A percentile compares a stretch with the other conserved stretches of the same genome.
Conservation (phyloP, 2,329 filamentous ascomycete species). For the Fonsecaea monophora region DNA sequence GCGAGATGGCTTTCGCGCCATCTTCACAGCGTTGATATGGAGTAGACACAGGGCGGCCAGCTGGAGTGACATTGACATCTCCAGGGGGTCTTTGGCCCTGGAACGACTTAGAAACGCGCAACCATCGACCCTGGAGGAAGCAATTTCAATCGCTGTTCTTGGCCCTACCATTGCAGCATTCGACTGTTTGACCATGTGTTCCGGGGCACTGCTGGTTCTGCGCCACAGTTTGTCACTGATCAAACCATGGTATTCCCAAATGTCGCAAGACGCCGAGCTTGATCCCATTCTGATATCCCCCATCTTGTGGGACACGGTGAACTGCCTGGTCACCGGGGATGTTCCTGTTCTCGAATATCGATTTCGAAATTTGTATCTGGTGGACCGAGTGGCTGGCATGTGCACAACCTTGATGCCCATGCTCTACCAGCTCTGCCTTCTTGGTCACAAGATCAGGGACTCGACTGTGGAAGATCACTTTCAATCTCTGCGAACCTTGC, state of each 20-base stretch:
- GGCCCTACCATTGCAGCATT: slow-evolving; percentile 44
- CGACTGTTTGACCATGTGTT: slow-evolving; percentile 42
- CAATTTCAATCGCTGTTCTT: slow-evolving; percentile 40
- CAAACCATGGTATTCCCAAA: slow-evolving; percentile 42
- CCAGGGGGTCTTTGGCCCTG: slow-evolving; percentile 5
- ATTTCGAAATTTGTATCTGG: slow-evolving; percentile 34
- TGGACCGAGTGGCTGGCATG: slow-evolving; percentile 44
- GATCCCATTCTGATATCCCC: slow-evolving; percentile 43
- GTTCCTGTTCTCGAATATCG: slow-evolving; percentile 43
- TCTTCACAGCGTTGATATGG: slow-evolving; percentile 7
- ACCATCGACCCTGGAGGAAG: slow-evolving; percentile 27
- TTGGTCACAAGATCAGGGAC: slow-evolving; percentile 39
- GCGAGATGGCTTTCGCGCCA: slow-evolving; percentile 11
- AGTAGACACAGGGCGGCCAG: background rate
- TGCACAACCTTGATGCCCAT: slow-evolving; percentile 43
- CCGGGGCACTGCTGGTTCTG: slow-evolving; percentile 41
- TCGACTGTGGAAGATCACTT: slow-evolving; percentile 15
- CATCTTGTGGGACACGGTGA: slow-evolving; percentile 45
- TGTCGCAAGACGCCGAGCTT: slow-evolving; percentile 41
- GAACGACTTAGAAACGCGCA: slow-evolving; percentile 16
- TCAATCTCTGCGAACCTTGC: background rate
- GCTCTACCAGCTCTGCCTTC: slow-evolving; percentile 45
- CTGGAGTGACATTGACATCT: background rate
- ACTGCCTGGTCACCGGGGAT: slow-evolving; percentile 44
- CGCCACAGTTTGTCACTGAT: slow-evolving; percentile 42